Evolutionary conservation across 768 basidiomycete genomes (phyloP).

Genomic region (Pulveroboletus sp.): DNA sequence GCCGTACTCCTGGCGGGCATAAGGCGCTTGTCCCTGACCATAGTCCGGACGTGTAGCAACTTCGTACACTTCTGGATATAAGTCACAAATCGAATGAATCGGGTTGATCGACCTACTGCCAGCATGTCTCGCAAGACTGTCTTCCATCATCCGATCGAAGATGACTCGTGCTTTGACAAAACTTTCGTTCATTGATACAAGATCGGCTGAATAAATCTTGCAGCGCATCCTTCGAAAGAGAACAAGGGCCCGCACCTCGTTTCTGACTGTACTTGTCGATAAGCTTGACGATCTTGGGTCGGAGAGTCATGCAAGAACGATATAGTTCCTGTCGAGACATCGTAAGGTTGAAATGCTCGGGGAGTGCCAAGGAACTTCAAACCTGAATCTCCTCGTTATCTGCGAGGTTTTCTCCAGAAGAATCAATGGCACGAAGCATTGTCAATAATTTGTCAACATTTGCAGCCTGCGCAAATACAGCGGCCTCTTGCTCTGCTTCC

Average conservation of each 20-base stretch:
- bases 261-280: constrained; percentile 98
- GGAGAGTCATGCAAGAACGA: constrained; percentile 80
- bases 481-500: constrained; percentile 85
- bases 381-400: constrained; percentile 92
- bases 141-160: constrained; percentile 94
- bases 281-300: constrained; percentile 93
- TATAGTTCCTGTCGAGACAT: constrained; percentile 69
- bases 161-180: constrained; percentile 87
- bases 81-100: constrained; percentile 2
- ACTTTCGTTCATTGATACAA: constrained; percentile 92
- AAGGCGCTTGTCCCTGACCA: constrained; percentile 21
- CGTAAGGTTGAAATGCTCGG: constrained; percentile 6
- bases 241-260: constrained; percentile 43
- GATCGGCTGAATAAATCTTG: constrained; percentile 59
- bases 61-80: constrained; percentile 50
- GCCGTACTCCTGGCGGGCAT: constrained; percentile 31
- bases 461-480: constrained; percentile 82
- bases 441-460: constrained; percentile 79
- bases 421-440: constrained; percentile 72
- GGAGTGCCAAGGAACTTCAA: constrained; percentile 11
- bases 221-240: background rate
- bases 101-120: constrained; percentile 42
- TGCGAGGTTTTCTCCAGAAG: constrained; percentile 76
- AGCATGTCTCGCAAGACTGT: constrained; percentile 73
- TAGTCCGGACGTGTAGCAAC: constrained; percentile 29